Percentiles rank a stretch among this genome's conserved stretches.
Conservation (phyloP, 257 asterid species). For the Anisodus tanguticus region DNA sequence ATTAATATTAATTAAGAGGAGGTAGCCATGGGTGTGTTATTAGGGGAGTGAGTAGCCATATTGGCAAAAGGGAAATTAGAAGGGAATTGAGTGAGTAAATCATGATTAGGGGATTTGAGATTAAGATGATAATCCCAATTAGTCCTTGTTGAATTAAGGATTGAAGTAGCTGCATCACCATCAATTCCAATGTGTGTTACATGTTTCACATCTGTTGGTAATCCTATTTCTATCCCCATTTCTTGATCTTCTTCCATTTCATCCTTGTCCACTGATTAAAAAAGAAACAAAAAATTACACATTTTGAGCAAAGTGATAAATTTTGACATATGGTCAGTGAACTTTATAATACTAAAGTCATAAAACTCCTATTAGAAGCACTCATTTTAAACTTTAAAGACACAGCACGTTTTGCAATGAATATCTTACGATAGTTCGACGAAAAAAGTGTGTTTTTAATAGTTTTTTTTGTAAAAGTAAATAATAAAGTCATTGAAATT, state of each 20-base stretch:
- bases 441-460: too few species aligned
- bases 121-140: conserved; percentile 23
- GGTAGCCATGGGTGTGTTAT: neutral
- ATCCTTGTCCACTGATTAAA: conserved; percentile 34
- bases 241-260: conserved; percentile 15
- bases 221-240: conserved; percentile 48
- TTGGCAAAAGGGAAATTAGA: conserved; percentile 22
- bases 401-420: too few species aligned
- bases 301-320: too few species aligned
- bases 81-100: conserved; percentile 23
- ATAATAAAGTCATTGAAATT: too few species aligned
- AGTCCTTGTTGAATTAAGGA: conserved; percentile 16
- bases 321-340: too few species aligned
- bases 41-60: conserved; percentile 14
- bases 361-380: too few species aligned
- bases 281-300: neutral
- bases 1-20: conserved; percentile 21
- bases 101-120: conserved; percentile 13
- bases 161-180: conserved; percentile 34
- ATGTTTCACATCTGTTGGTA: conserved; percentile 56
- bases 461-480: too few species aligned
- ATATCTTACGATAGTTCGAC: too few species aligned
- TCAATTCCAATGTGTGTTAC: conserved; percentile 52
- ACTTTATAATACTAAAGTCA: too few species aligned
- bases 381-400: too few species aligned